These are phyloP conservation scores for Backusella australiensis DNA, from an alignment of 192 early-diverging fungal genomes.

Conservation along the genomic window DNA sequence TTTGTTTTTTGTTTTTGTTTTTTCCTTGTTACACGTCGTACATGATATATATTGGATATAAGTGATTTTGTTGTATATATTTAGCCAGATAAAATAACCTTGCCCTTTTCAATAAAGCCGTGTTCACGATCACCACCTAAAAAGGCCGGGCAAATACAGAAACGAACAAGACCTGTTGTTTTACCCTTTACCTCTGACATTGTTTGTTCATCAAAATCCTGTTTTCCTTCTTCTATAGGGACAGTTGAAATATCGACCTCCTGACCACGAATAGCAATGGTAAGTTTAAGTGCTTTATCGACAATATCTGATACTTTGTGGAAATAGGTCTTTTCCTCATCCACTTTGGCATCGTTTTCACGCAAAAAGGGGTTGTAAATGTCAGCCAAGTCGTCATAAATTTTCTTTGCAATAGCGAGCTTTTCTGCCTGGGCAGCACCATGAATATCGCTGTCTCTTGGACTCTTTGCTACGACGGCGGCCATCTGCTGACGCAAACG, in stretches of 20 bases:
- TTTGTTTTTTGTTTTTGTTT: neutral
- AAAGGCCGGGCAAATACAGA: constrained; percentile 38
- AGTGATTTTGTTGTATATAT: neutral
- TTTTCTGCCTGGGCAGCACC: constrained; percentile 27
- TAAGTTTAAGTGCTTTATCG: constrained; percentile 31
- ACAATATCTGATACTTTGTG: constrained; percentile 31
- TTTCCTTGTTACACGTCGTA: neutral
- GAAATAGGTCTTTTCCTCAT: constrained; percentile 26
- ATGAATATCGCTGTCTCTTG: constrained; percentile 27
- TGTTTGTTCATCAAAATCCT: constrained; percentile 33
- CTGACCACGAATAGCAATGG: constrained; percentile 40
- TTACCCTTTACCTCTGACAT: constrained; percentile 37
- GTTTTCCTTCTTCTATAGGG: constrained; percentile 31
- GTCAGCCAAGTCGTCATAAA: constrained; percentile 33
- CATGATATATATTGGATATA: neutral
- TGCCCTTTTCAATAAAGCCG: constrained; percentile 43
- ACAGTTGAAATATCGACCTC: constrained; percentile 35
- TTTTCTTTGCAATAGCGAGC: constrained; percentile 13
- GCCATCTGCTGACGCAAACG: constrained; percentile 39
- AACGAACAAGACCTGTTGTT: constrained; percentile 22
- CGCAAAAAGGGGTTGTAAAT: constrained; percentile 35
- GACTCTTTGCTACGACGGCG: constrained; percentile 33
- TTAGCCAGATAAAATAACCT: constrained; percentile 30
- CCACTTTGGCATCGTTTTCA: constrained; percentile 27
- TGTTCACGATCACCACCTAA: constrained; percentile 42